Evolutionary conservation across 2,329 filamentous ascomycete genomes (phyloP).

Genomic region (Monosporascus sp.): DNA sequence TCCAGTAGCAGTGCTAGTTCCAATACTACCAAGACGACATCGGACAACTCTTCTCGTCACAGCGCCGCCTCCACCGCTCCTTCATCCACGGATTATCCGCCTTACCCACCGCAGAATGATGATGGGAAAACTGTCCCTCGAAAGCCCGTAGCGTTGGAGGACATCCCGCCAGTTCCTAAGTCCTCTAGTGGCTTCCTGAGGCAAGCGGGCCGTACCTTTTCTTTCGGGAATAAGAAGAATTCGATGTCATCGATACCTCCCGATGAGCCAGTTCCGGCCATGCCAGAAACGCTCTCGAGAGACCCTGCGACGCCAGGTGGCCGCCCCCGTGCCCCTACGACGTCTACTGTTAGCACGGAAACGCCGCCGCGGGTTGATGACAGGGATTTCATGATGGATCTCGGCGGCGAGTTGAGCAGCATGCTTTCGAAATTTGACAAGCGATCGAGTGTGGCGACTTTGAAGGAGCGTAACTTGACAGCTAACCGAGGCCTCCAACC

Average conservation of each 20-base stretch:
- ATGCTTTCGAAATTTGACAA: slow-evolving; percentile 54
- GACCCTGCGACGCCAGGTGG: slow-evolving; percentile 26
- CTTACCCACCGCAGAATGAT: slow-evolving; percentile 24
- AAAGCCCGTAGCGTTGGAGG: slow-evolving; percentile 30
- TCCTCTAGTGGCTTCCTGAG: slow-evolving; percentile 49
- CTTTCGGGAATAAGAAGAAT: slow-evolving; percentile 52
- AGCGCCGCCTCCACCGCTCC: slow-evolving; percentile 58
- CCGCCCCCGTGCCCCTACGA: slow-evolving; percentile 44
- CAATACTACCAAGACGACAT: slow-evolving; percentile 55
- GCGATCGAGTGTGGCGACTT: slow-evolving; percentile 44
- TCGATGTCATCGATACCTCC: slow-evolving; percentile 28
- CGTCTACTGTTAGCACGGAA: slow-evolving; percentile 48
- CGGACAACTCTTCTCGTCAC: slow-evolving; percentile 57
- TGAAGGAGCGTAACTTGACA: slow-evolving; percentile 42
- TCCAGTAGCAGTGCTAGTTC: slow-evolving; percentile 54
- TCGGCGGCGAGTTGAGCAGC: slow-evolving; percentile 53
- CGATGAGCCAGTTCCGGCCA: slow-evolving; percentile 33
- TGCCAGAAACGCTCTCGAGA: slow-evolving; percentile 21
- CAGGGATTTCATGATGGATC: slow-evolving; percentile 41
- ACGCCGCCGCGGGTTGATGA: slow-evolving; percentile 46
- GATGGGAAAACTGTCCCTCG: slow-evolving; percentile 33
- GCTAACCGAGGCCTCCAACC: slow-evolving; percentile 41
- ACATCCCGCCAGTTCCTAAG: slow-evolving; percentile 40
- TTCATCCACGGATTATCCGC: slow-evolving; percentile 46
- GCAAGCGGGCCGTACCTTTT: slow-evolving; percentile 53